Conservation (phyloP, 768 basidiomycete genomes). For the Suillus brevipes region DNA sequence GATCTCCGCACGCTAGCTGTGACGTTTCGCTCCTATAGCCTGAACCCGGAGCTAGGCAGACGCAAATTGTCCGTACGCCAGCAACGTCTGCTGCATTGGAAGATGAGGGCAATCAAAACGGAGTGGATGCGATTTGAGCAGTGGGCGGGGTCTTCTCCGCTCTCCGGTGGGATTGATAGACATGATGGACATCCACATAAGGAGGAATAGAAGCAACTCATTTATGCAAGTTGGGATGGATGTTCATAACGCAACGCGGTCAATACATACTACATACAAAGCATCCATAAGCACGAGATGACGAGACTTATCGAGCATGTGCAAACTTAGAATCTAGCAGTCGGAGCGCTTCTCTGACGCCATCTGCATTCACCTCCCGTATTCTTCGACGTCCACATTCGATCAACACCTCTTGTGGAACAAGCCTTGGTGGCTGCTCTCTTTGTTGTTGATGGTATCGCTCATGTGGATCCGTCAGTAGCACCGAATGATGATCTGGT, state of each 20-base stretch:
- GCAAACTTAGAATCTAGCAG: constrained; percentile 68
- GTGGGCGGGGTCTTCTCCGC: not conserved
- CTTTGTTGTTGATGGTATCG: constrained; percentile 49
- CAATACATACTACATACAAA: constrained; percentile 7
- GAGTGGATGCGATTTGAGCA: constrained; percentile 24
- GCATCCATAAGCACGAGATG: constrained; percentile 9
- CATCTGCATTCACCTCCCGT: constrained; percentile 70
- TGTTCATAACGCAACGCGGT: constrained; percentile 1
- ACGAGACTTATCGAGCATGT: constrained; percentile 30
- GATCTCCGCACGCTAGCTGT: constrained; percentile 47
- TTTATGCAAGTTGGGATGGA: constrained; percentile 1
- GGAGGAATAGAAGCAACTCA: constrained; percentile 3
- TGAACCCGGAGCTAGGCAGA: constrained; percentile 16
- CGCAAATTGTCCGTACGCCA: constrained; percentile 31
- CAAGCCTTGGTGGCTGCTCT: constrained; percentile 48
- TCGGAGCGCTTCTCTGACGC: constrained; percentile 72
- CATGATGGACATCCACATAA: not conserved
- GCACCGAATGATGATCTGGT: constrained; percentile 38
- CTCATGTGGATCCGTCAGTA: constrained; percentile 56
- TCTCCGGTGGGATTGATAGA: not conserved
- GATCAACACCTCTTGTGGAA: constrained; percentile 61
- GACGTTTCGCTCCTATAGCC: constrained; percentile 47
- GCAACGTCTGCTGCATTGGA: constrained; percentile 39
- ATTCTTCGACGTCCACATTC: constrained; percentile 62
- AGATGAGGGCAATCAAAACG: constrained; percentile 32